Conservation (phyloP, 768 basidiomycete genomes). For the Baorangia bicolor region DNA sequence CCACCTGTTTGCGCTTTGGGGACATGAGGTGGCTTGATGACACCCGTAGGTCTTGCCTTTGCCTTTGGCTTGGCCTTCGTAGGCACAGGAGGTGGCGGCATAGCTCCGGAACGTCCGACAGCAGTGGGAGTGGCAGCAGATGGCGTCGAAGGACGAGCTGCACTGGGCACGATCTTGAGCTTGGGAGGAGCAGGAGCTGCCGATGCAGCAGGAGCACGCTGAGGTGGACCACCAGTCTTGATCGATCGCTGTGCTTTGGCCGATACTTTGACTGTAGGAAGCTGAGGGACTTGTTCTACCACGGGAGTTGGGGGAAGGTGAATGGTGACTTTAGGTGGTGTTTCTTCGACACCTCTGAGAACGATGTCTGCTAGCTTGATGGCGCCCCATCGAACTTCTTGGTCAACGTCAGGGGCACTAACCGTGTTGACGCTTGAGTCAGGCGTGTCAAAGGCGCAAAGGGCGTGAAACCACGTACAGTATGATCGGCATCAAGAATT, state of each 20-base stretch:
- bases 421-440: neutral
- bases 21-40: slow-evolving; percentile 44
- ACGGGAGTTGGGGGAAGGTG: slow-evolving; percentile 78
- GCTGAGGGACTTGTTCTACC: slow-evolving; percentile 54
- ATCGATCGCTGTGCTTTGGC: slow-evolving; percentile 37
- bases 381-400: slow-evolving; percentile 88
- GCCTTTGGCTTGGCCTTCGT: slow-evolving; percentile 27
- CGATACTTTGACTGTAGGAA: slow-evolving; percentile 53
- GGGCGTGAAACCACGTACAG: slow-evolving; percentile 51
- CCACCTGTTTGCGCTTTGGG: slow-evolving; percentile 75
- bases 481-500: slow-evolving; percentile 78
- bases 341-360: slow-evolving; percentile 79
- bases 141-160: slow-evolving; percentile 13
- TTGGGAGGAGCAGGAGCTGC: slow-evolving; percentile 45
- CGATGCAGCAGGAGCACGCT: slow-evolving; percentile 30
- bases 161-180: slow-evolving; percentile 45
- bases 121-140: slow-evolving; percentile 16
- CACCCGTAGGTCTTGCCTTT: slow-evolving; percentile 25
- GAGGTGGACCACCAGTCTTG: slow-evolving; percentile 36
- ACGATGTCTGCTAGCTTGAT: slow-evolving; percentile 90
- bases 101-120: slow-evolving; percentile 12
- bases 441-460: neutral
- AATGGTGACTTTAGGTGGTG: slow-evolving; percentile 82
- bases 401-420: slow-evolving; percentile 75
- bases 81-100: slow-evolving; percentile 33